A percentile compares a stretch with the other conserved stretches of the same genome.
Evolutionary conservation across 2,329 filamentous ascomycete genomes (phyloP).

Genomic region (Pyrenochaeta sp.): DNA sequence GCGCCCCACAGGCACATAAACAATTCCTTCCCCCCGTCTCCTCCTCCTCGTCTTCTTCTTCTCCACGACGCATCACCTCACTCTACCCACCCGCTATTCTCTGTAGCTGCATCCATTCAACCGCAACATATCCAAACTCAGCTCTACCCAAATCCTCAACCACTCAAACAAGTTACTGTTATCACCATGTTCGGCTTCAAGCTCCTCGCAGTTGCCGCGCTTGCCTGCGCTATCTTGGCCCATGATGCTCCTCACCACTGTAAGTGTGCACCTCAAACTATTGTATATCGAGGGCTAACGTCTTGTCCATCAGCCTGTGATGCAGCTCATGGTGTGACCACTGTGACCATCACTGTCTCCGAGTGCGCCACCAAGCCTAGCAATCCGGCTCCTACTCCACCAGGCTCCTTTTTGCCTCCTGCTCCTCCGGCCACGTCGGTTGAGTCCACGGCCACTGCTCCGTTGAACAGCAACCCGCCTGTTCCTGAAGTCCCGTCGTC

Average conservation of each 20-base stretch:
- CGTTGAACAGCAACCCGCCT: conserved; percentile 16
- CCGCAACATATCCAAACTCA: conserved; percentile 22
- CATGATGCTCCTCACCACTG: conserved; percentile 15
- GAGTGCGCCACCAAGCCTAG: conserved; percentile 26
- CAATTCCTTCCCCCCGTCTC: conserved; percentile 8
- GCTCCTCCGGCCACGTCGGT: conserved; percentile 17
- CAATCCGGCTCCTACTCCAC: conserved; percentile 10
- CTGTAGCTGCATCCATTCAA: conserved; percentile 33
- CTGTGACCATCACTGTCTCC: conserved; percentile 37
- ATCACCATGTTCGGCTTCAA: conserved; percentile 39
- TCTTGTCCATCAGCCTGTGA: conserved; percentile 20
- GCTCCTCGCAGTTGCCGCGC: conserved; percentile 29
- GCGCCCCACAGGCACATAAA: conserved; percentile 20
- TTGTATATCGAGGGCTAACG: conserved; percentile 17
- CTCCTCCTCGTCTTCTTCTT: conserved; percentile 8
- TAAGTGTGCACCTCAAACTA: conserved; percentile 8
- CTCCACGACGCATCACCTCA: conserved; percentile 20
- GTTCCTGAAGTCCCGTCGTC: conserved; percentile 8
- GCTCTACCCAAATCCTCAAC: conserved; percentile 29
- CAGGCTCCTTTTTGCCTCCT: conserved; percentile 10
- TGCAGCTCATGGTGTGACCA: conserved; percentile 15
- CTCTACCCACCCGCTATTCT: conserved; percentile 19
- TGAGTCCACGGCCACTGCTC: conserved; percentile 23
- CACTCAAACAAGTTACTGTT: conserved; percentile 17
- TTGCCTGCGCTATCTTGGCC: conserved; percentile 29